phyloP scores from a whole-genome alignment of 441 rosid genomes.

The Lepidium campestre region DNA sequence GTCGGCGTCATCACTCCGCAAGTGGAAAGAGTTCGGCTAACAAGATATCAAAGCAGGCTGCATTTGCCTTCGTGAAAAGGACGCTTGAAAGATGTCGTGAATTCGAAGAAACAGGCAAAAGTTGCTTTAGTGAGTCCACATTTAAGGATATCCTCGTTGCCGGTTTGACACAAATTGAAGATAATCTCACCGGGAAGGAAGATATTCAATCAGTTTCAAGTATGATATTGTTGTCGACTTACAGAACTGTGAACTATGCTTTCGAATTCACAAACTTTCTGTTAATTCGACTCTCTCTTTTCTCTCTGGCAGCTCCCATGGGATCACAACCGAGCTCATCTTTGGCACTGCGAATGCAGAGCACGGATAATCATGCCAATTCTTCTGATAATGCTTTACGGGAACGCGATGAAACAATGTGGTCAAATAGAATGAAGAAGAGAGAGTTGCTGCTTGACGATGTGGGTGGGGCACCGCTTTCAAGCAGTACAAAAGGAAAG shows the following conservation, averaged over 20 bases:
- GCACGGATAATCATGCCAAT: slow-evolving; percentile 40
- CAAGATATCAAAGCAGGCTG: slow-evolving; percentile 87
- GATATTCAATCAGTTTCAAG: slow-evolving; percentile 31
- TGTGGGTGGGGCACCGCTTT: slow-evolving; percentile 68
- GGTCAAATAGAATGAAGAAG: slow-evolving; percentile 80
- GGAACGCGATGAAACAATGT: slow-evolving; percentile 56
- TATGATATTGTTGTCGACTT: slow-evolving; percentile 4
- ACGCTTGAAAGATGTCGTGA: slow-evolving; percentile 62
- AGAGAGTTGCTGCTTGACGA: slow-evolving; percentile 84
- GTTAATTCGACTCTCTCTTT: slow-evolving; percentile 6
- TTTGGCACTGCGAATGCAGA: slow-evolving; percentile 37
- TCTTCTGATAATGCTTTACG: slow-evolving; percentile 42
- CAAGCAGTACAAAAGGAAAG: slow-evolving; percentile 84
- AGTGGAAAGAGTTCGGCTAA: slow-evolving; percentile 73
- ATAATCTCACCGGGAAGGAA: slow-evolving; percentile 46
- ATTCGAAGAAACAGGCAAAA: slow-evolving; percentile 79
- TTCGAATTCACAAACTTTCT: not conserved
- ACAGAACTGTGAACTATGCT: not conserved
- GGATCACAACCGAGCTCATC: slow-evolving; percentile 54
- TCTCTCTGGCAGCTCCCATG: slow-evolving; percentile 47
- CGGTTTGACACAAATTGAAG: slow-evolving; percentile 33
- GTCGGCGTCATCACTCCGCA: slow-evolving; percentile 53
- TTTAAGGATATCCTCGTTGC: slow-evolving; percentile 59
- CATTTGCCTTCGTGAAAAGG: slow-evolving; percentile 68
- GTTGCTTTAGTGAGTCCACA: slow-evolving; percentile 79